Conservation (phyloP, 2,329 filamentous ascomycete genomes). For the Lomentospora prolificans region DNA sequence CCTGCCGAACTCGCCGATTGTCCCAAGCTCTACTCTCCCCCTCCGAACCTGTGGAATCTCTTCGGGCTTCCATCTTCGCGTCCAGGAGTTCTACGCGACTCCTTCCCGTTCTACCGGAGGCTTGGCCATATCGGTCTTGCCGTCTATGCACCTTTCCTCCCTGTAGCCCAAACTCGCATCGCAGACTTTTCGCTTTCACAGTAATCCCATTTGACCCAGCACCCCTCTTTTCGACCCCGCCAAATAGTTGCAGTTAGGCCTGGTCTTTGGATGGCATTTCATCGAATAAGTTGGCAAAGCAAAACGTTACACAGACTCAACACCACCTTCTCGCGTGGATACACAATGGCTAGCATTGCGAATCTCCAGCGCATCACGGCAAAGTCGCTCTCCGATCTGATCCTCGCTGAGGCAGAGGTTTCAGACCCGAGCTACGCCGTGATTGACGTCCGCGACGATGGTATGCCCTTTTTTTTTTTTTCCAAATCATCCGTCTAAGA, state of each 20-base stretch:
- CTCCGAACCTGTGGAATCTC: neutral
- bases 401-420: slow-evolving; percentile 37
- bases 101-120: neutral
- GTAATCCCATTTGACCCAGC: too few relatives aligned
- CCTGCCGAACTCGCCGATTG: too few relatives aligned
- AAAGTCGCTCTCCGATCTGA: slow-evolving; percentile 54
- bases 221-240: too few relatives aligned
- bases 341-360: slow-evolving; percentile 44
- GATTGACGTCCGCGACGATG: slow-evolving; percentile 81
- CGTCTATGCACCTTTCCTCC: slow-evolving; percentile 9
- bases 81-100: neutral
- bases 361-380: slow-evolving; percentile 59
- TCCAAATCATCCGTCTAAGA: neutral
- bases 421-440: slow-evolving; percentile 51
- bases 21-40: too few relatives aligned
- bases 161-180: too few relatives aligned
- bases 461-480: too few relatives aligned
- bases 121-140: slow-evolving; percentile 2
- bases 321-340: slow-evolving; percentile 8
- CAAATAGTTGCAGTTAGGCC: too few relatives aligned
- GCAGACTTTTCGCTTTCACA: too few relatives aligned
- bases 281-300: too few relatives aligned
- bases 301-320: too few relatives aligned
- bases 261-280: too few relatives aligned
- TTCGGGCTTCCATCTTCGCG: neutral